Evolutionary conservation across 768 basidiomycete genomes (phyloP).

Genomic region (Neoboletus magnificus): DNA sequence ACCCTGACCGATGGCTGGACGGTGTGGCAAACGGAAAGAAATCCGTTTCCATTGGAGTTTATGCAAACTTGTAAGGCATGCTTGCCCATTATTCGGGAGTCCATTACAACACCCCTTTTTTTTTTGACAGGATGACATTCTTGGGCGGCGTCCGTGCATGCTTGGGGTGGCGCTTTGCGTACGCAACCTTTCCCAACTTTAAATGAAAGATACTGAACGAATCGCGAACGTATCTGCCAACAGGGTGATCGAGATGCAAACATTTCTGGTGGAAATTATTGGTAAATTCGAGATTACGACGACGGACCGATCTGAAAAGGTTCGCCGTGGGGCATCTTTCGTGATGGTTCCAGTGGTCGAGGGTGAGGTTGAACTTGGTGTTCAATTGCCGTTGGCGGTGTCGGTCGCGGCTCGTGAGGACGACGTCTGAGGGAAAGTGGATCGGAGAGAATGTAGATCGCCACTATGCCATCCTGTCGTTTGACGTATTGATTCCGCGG

Average conservation of each 20-base stretch:
- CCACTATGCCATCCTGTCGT: not conserved
- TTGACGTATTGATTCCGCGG: not conserved
- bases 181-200: not conserved
- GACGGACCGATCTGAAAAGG: slow-evolving; percentile 26
- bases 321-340: slow-evolving; percentile 28
- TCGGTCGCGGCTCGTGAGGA: slow-evolving; percentile 14
- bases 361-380: slow-evolving; percentile 30
- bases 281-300: slow-evolving; percentile 49
- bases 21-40: slow-evolving; percentile 17
- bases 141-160: slow-evolving; percentile 22
- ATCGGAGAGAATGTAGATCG: not conserved
- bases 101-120: not conserved
- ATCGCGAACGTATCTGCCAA: not conserved
- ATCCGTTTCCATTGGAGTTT: slow-evolving; percentile 23
- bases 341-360: slow-evolving; percentile 32
- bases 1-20: slow-evolving; percentile 29
- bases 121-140: slow-evolving; percentile 30
- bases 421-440: not conserved
- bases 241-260: slow-evolving; percentile 51
- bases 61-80: slow-evolving; percentile 26
- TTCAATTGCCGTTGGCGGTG: slow-evolving; percentile 33
- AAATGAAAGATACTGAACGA: not conserved
- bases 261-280: slow-evolving; percentile 55
- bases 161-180: slow-evolving; percentile 35
- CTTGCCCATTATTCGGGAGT: not conserved